Evolutionary conservation across 768 basidiomycete genomes (phyloP).

Genomic region (Suillus weaverae): DNA sequence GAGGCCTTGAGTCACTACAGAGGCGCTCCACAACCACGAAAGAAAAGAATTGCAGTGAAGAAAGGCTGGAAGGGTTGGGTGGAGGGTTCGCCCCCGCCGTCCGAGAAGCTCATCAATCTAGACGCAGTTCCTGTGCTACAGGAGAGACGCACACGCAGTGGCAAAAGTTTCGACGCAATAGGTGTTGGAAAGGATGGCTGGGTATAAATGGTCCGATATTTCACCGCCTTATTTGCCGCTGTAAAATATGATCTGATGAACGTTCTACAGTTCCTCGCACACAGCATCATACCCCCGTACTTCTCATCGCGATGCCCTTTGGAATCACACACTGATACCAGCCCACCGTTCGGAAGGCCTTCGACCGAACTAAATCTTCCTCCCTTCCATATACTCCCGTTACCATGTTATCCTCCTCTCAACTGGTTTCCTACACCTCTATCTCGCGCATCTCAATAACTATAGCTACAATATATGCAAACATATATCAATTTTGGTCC

Average conservation of each 20-base stretch:
- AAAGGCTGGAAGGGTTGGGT: conserved; percentile 95
- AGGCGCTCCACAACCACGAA: conserved; percentile 42
- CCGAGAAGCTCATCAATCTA: conserved; percentile 79
- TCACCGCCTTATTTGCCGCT: conserved; percentile 16
- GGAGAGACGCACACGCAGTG: conserved; percentile 79
- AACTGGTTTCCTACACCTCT: conserved; percentile 2
- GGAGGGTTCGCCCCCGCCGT: conserved; percentile 79
- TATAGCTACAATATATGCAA: conserved; percentile 5
- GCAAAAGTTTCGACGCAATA: conserved; percentile 83
- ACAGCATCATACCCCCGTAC: neutral
- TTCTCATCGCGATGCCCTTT: conserved; percentile 5
- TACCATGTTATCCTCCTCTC: conserved; percentile 5
- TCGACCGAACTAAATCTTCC: neutral
- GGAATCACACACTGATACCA: conserved; percentile 7
- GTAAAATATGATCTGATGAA: conserved; percentile 3
- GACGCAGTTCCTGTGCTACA: conserved; percentile 69
- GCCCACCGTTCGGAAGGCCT: neutral
- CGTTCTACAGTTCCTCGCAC: neutral
- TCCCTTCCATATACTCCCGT: neutral
- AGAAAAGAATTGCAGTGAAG: conserved; percentile 61
- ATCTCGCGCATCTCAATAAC: conserved; percentile 4
- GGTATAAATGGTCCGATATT: conserved; percentile 57
- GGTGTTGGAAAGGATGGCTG: conserved; percentile 76
- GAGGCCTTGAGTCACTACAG: neutral
- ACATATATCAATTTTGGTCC: conserved; percentile 6